Conservation (phyloP, 176 grass and related monocot species). For the Olyra latifolia region DNA sequence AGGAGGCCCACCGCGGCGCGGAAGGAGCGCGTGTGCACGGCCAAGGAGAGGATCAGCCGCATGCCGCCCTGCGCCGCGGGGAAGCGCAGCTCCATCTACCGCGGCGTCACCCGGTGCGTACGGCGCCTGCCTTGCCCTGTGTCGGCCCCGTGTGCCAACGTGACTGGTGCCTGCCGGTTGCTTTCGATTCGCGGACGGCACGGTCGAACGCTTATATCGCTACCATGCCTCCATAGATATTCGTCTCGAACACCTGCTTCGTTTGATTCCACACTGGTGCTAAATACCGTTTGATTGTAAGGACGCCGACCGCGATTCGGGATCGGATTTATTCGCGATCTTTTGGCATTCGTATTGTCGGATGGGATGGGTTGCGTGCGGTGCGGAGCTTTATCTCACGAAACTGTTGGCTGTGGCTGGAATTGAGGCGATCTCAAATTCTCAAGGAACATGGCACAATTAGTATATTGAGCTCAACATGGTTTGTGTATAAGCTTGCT, state of each 20-base stretch:
- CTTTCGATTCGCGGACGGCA: neutral
- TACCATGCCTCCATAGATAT: neutral
- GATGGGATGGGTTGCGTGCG: too few relatives aligned
- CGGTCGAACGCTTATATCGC: neutral
- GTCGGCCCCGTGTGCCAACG: neutral
- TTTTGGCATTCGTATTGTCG: neutral
- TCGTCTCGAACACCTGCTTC: neutral
- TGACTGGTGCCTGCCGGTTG: neutral
- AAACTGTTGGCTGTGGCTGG: neutral
- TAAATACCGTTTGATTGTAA: neutral
- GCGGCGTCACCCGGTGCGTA: constrained; percentile 86
- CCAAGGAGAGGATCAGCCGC: constrained; percentile 99
- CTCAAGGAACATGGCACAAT: neutral
- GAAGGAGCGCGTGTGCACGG: constrained; percentile 94
- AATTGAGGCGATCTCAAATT: neutral
- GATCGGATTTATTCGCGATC: neutral
- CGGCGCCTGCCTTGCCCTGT: neutral
- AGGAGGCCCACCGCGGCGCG: constrained; percentile 53
- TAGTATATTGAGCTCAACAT: neutral
- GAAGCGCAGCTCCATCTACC: constrained; percentile 99
- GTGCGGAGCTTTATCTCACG: neutral
- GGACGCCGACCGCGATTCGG: neutral
- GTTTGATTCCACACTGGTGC: neutral
- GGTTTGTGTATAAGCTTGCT: neutral
- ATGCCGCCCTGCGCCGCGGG: constrained; percentile 96